Evolutionary conservation across 805 yeast genomes (phyloP), one percentile per base, ranked within the genome.

Genomic region (Priceomyces medius): DNA sequence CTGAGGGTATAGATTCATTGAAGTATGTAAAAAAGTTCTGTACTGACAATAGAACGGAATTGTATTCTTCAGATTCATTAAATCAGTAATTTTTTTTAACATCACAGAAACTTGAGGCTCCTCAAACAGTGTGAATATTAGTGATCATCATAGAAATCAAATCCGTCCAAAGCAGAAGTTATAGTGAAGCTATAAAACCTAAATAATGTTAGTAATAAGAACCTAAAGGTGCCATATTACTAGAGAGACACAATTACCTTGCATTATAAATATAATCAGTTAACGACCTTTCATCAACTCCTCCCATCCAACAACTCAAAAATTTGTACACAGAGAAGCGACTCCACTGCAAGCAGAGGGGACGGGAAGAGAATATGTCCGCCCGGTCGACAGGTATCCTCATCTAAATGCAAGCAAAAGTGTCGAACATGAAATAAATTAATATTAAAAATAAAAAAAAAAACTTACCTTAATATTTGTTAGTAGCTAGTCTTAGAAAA

Each of bases 351-450:
- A 66, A 67, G 59, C 49, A 51, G 29, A 61, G 73, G 74, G 73
- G 56, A 49, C 49, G 46, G 42, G 44, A 49, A 56, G 62, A 53
- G 37, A 50, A 50, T 70, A 70, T 70, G 76, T 70, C 76, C 76
- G 76, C 76, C 76, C 76, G 76, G 76, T 70, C 76, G 65, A 65
- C 63, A 59, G 46, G 58, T 67, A 57, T 70, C 73, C 60, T 70
- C 76, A 65, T 63, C 44, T 20, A 50, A 59, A 16, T 9, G 31
- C 20, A 20, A 32, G 3, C 18, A 28, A 18, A n/a, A n/a, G 21
- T 3, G 35, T 7, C 13, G n/a, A n/a, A n/a, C n/a, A n/a, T n/a
- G n/a, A n/a, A n/a, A n/a, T n/a, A n/a, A n/a, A n/a, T n/a, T n/a
- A n/a, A n/a, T n/a, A n/a, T n/a, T n/a, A n/a, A n/a, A 12, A 12